Conservation (phyloP, 176 grass and related monocot species). For the Ananas comosus region DNA sequence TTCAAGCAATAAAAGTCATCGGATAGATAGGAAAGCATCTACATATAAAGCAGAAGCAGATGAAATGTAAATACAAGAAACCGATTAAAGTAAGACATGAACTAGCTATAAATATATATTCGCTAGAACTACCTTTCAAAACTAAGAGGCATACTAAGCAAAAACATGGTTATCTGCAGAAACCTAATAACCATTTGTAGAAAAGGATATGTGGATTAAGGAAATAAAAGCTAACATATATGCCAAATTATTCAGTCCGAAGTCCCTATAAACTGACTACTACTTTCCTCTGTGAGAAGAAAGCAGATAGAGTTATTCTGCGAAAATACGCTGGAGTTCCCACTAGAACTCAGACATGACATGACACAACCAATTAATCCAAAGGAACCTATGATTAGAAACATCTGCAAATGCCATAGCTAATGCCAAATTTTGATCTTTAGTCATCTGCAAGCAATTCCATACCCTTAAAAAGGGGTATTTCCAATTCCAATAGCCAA, state of each 20-base stretch:
- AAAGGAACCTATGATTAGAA: not conserved
- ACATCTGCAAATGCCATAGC: not conserved
- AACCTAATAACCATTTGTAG: not conserved
- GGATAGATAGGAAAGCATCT: not conserved
- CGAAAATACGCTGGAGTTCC: not conserved
- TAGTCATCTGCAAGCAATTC: not conserved
- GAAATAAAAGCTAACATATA: not conserved
- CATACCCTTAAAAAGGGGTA: not conserved
- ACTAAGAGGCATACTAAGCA: not conserved
- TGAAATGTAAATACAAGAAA: not conserved
- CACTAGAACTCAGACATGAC: not conserved
- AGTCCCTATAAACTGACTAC: too few relatives aligned
- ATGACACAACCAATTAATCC: not conserved
- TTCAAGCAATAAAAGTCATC: not conserved
- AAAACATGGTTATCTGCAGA: not conserved
- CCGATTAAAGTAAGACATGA: not conserved
- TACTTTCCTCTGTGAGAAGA: too few relatives aligned
- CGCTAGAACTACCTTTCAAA: not conserved
- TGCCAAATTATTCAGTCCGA: too few relatives aligned
- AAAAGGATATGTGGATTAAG: not conserved
- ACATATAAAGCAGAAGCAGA: not conserved
- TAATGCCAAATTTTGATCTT: not conserved
- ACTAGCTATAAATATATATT: not conserved
- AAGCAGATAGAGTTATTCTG: not conserved
- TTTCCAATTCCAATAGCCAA: not conserved